Conservation (phyloP, 768 basidiomycete species). For the Tricholoma matsutake region DNA sequence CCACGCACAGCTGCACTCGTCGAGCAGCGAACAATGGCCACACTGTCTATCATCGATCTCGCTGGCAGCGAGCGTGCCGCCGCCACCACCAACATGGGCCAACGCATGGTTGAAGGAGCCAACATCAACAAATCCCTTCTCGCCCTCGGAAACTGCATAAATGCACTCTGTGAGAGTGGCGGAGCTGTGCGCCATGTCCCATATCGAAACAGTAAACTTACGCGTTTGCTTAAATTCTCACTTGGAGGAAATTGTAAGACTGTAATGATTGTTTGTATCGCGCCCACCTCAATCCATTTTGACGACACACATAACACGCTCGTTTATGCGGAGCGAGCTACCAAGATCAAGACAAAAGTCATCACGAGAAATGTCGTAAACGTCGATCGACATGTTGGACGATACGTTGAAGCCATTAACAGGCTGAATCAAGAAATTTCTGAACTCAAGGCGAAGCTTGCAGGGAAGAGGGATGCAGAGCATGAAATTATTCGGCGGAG, state of each 20-base stretch:
- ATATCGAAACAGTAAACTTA: conserved; percentile 98
- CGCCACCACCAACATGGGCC: conserved; percentile 95
- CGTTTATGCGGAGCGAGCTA: conserved; percentile 95
- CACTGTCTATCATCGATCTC: conserved; percentile 95
- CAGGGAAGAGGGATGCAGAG: conserved; percentile 64
- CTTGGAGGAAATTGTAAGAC: conserved; percentile 99
- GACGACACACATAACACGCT: conserved; percentile 99
- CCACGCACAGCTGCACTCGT: conserved; percentile 83
- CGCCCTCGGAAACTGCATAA: conserved; percentile 97
- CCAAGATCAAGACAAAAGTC: conserved; percentile 97
- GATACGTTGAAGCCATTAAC: conserved; percentile 93
- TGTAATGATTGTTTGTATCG: conserved; percentile 98
- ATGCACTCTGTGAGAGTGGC: conserved; percentile 94
- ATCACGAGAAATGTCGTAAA: conserved; percentile 94
- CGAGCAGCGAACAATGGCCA: conserved; percentile 81
- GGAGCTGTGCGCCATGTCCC: conserved; percentile 88
- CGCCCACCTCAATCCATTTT: conserved; percentile 92
- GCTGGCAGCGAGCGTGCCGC: conserved; percentile 97
- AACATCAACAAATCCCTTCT: conserved; percentile 99
- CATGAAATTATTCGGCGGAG: conserved; percentile 62
- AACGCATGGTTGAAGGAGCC: conserved; percentile 97
- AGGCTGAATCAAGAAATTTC: conserved; percentile 80
- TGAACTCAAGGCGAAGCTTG: conserved; percentile 82
- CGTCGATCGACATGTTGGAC: conserved; percentile 91
- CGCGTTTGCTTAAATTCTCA: conserved; percentile 94